Evolutionary conservation across 129 eudicot species (phyloP).

Genomic region (Kitagawia praeruptora): DNA sequence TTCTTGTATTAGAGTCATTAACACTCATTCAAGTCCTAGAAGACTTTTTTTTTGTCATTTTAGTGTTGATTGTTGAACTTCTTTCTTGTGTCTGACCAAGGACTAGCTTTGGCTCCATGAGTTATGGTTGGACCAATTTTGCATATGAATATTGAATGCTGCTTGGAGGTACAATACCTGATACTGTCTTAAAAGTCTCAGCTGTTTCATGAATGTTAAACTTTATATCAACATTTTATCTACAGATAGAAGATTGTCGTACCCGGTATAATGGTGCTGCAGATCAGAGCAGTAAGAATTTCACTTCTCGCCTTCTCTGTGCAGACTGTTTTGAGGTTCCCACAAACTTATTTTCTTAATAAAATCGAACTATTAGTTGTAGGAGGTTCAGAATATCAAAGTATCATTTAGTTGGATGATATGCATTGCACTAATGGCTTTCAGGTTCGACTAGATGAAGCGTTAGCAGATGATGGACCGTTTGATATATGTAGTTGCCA

Average conservation of each 20-base stretch:
- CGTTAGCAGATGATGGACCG: slow-evolving; percentile 79
- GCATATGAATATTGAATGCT: background rate
- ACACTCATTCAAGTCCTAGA: too few species aligned
- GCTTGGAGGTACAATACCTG: background rate
- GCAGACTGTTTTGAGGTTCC: slow-evolving; percentile 95
- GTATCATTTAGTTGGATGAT: background rate
- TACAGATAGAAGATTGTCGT: slow-evolving; percentile 96
- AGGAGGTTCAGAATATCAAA: slow-evolving; percentile 16
- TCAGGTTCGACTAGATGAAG: slow-evolving; percentile 77
- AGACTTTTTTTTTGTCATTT: background rate
- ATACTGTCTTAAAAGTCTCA: background rate
- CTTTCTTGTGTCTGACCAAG: background rate
- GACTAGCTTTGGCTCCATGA: background rate
- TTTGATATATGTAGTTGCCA: slow-evolving; percentile 95
- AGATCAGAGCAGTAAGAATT: slow-evolving; percentile 91
- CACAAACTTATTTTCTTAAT: background rate
- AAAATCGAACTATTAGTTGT: background rate
- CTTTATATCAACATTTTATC: slow-evolving; percentile 10
- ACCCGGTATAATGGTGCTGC: slow-evolving; percentile 99
- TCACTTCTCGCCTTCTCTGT: slow-evolving; percentile 77
- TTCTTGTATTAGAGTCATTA: too few species aligned
- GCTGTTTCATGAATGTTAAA: background rate
- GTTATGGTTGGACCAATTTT: background rate
- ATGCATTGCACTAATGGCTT: slow-evolving; percentile 4
- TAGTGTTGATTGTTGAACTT: background rate